Evolutionary conservation across 768 basidiomycete genomes (phyloP), one percentile per base, ranked within the genome.

Genomic region (Tephrocybe sp.): DNA sequence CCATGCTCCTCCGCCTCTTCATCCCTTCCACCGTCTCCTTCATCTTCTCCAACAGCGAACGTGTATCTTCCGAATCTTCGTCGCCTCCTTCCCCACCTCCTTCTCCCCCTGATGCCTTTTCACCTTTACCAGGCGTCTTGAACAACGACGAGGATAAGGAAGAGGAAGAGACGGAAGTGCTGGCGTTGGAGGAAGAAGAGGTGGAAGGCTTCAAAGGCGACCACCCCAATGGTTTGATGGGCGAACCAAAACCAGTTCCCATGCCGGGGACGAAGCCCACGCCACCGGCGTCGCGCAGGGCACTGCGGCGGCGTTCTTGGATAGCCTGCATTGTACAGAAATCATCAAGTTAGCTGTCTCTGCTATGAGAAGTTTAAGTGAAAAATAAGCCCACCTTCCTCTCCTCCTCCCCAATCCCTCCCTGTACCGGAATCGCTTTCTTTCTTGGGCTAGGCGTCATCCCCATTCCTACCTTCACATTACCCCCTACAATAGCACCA

Each of bases 231-330:
- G 24, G 10, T 50, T 43, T 43, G 14, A 14, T 14, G 14, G 30
- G 30, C 32, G n/a, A n/a, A n/a, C n/a, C n/a, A n/a, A n/a, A n/a
- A n/a, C n/a, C n/a, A n/a, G n/a, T n/a, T n/a, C 65, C 65, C 68
- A 81, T 71, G 1, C 83, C 84, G 1, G 84, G 84, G 12, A 77
- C 71, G 17, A 78, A 76, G 18, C 75, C 79, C 61, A 80, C 80
- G 48, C 63, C 77, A 69, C 52, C 80, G 62, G 55, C 73, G 68
- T 72, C 65, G 3, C 67, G 70, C 33, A 85, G 62, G 0, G 85
- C 85, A 48, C 83, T 85, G 9, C 77, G 73, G 21, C 85, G 68
- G 8, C 86, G 76, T 47, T 85, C 84, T 56, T 78, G 76, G 36
- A 88, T 86, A 0, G 82, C 84, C 75, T 80, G 49, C 24, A n/a